A percentile compares a stretch with the other conserved stretches of the same genome.
phyloP scores from a whole-genome alignment of 2,329 filamentous ascomycete genomes.

The Sordariomycetes sp. region DNA sequence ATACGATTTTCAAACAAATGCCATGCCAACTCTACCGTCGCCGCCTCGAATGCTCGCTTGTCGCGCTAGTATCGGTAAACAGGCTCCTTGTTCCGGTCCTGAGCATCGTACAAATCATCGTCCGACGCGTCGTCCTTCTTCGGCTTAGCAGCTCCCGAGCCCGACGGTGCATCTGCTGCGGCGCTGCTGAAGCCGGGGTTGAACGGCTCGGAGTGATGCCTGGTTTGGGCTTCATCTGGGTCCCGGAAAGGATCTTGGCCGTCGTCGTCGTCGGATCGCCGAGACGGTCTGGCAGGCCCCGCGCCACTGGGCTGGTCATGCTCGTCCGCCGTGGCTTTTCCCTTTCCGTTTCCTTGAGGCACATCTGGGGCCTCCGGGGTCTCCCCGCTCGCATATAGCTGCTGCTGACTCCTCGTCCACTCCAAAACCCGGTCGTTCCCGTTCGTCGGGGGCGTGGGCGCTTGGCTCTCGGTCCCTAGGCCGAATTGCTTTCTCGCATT shows the following conservation, averaged over 20 bases:
- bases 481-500: slow-evolving; percentile 49
- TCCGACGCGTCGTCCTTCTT: slow-evolving; percentile 17
- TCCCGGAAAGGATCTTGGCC: slow-evolving; percentile 25
- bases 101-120: slow-evolving; percentile 30
- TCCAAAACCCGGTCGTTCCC: slow-evolving; percentile 16
- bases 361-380: neutral
- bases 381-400: slow-evolving; percentile 1
- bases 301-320: slow-evolving; percentile 7
- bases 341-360: slow-evolving; percentile 21
- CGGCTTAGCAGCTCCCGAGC: slow-evolving; percentile 9
- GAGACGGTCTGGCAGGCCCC: slow-evolving; percentile 1
- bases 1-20: too few species aligned
- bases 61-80: slow-evolving; percentile 24
- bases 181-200: slow-evolving; percentile 23
- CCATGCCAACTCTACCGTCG: too few species aligned
- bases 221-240: slow-evolving; percentile 9
- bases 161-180: slow-evolving; percentile 8
- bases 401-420: slow-evolving; percentile 4
- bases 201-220: slow-evolving; percentile 21
- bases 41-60: too few species aligned
- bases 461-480: slow-evolving; percentile 13
- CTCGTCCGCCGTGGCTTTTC: slow-evolving; percentile 21
- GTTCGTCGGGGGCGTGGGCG: slow-evolving; percentile 13
- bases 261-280: slow-evolving; percentile 10
- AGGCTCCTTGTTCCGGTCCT: slow-evolving; percentile 25